Percentiles rank a stretch among this genome's conserved stretches.
These are phyloP conservation scores for Chalaropsis thielavioides DNA, from an alignment of 2,329 filamentous ascomycete genomes.

Conservation along the genomic window DNA sequence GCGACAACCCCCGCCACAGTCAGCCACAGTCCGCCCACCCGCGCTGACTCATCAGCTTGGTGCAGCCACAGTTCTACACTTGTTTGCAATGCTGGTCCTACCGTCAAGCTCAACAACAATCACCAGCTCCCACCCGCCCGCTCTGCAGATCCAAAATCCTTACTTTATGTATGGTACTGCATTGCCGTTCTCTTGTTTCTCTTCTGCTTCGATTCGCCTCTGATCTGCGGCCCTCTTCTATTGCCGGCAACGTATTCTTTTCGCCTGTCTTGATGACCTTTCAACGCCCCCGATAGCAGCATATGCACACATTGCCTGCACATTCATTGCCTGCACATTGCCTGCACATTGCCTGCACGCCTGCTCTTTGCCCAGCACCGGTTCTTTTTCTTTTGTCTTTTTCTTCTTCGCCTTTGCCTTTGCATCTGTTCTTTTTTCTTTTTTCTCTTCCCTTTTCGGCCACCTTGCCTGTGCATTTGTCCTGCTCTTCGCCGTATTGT, in stretches of 20 bases:
- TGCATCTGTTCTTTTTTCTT: no score
- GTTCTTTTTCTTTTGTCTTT: no score
- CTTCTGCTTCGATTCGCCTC: neutral
- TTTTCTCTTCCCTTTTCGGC: neutral
- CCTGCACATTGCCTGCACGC: no score
- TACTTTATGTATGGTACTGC: neutral
- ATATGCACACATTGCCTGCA: neutral
- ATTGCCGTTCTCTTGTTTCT: neutral
- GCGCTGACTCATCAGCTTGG: neutral
- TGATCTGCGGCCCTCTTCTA: neutral
- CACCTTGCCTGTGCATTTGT: no score
- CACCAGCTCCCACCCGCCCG: neutral
- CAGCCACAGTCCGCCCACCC: neutral
- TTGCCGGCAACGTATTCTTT: neutral
- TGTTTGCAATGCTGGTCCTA: neutral
- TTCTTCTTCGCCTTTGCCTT: no score
- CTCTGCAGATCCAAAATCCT: neutral
- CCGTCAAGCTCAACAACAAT: neutral
- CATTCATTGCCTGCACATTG: no score
- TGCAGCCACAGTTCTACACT: no score
- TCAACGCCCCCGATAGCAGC: neutral
- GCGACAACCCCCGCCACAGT: neutral
- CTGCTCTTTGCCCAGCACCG: no score
- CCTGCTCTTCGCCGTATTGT: conserved; percentile 19
- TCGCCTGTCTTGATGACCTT: conserved; percentile 10